Conservation (phyloP, 768 basidiomycete species). For the Auriscalpium vulgare region DNA sequence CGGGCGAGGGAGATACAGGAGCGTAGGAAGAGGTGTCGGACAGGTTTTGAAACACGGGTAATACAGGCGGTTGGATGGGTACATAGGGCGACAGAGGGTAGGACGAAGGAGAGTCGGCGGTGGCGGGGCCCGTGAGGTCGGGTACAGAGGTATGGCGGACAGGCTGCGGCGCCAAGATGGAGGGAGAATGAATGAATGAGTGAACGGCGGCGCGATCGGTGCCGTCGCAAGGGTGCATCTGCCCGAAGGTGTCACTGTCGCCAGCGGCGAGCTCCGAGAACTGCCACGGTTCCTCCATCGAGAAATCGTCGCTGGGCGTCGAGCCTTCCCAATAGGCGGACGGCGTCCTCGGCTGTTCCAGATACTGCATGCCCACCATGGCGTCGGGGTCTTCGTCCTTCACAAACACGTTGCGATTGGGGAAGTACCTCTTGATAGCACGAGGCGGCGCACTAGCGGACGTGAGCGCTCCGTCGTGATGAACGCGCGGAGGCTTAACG, state of each 20-base stretch:
- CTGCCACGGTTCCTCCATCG: conserved; percentile 14
- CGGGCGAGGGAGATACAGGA: not conserved
- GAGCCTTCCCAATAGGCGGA: conserved; percentile 11
- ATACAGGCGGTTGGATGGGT: not conserved
- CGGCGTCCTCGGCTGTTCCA: conserved; percentile 3
- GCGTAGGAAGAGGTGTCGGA: not conserved
- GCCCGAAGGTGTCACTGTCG: not conserved
- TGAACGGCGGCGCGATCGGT: not conserved
- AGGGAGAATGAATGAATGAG: conserved; percentile 1
- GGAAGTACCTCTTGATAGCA: not conserved
- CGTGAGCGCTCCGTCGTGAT: not conserved
- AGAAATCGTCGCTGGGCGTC: conserved; percentile 12
- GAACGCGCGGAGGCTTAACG: conserved; percentile 5
- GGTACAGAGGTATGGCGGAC: conserved; percentile 4
- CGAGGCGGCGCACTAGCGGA: no score
- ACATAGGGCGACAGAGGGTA: not conserved
- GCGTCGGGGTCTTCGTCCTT: conserved; percentile 8
- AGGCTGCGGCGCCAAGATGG: conserved; percentile 5
- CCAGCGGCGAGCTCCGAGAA: not conserved
- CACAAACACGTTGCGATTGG: not conserved
- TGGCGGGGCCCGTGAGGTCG: not conserved
- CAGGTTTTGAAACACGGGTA: not conserved
- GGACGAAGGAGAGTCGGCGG: not conserved
- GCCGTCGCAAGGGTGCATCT: not conserved
- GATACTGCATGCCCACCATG: conserved; percentile 7